Conservation (phyloP, 2,329 filamentous ascomycete species). For the Penicillium thymicola region DNA sequence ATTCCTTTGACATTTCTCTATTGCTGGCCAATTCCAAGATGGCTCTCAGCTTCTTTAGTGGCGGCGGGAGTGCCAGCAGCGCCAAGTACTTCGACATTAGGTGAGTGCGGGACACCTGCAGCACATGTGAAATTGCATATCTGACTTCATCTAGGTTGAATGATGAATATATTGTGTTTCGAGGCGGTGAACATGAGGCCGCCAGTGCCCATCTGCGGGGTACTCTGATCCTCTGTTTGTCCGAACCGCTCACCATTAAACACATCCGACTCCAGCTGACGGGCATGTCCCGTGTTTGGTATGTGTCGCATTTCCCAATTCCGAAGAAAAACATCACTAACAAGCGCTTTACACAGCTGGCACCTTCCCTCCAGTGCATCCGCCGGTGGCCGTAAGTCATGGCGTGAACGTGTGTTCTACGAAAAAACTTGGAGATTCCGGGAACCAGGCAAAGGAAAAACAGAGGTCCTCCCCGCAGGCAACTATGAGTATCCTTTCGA, state of each 20-base stretch:
- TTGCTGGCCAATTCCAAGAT: constrained; percentile 28
- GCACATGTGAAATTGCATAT: constrained; percentile 1
- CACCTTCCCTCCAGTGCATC: constrained; percentile 38
- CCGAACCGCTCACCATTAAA: constrained; percentile 66
- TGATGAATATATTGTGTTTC: constrained; percentile 74
- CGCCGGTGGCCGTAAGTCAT: constrained; percentile 36
- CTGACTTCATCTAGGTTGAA: constrained; percentile 58
- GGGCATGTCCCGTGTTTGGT: constrained; percentile 67
- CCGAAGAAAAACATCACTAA: neutral
- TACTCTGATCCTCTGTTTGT: constrained; percentile 69
- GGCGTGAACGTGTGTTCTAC: constrained; percentile 54
- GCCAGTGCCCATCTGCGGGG: constrained; percentile 72
- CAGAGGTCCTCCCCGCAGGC: constrained; percentile 61
- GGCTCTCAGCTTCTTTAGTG: constrained; percentile 48
- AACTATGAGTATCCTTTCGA: constrained; percentile 86
- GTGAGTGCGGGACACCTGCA: constrained; percentile 27
- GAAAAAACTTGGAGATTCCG: constrained; percentile 71
- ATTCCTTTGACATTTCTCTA: constrained; percentile 5
- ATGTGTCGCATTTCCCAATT: constrained; percentile 37
- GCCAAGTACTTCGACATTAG: constrained; percentile 51
- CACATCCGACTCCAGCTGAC: constrained; percentile 69
- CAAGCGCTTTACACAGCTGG: constrained; percentile 25
- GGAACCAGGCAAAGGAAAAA: constrained; percentile 48
- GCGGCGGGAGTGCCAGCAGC: constrained; percentile 41
- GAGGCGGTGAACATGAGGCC: constrained; percentile 71